Percentiles rank a stretch among this genome's conserved stretches.
These are phyloP conservation scores for Yamadazyma dushanensis DNA, from an alignment of 1,139 yeast species.

Conservation along the genomic window DNA sequence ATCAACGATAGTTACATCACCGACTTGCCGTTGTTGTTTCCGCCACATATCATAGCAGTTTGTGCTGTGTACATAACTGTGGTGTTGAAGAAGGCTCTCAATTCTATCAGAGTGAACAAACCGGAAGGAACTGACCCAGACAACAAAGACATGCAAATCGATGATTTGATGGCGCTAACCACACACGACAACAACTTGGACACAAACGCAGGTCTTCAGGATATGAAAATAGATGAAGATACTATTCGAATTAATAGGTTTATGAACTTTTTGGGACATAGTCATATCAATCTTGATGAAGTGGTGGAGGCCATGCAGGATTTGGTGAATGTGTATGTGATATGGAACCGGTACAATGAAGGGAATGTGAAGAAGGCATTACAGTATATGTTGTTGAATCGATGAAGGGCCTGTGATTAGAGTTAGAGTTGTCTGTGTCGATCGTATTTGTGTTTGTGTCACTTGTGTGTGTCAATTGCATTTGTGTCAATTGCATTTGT, in stretches of 20 bases:
- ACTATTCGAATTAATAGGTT: slow-evolving; percentile 51
- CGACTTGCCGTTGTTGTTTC: slow-evolving; percentile 75
- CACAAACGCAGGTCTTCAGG: slow-evolving; percentile 23
- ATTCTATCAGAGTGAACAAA: slow-evolving; percentile 16
- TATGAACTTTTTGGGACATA: slow-evolving; percentile 66
- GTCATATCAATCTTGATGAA: slow-evolving; percentile 75
- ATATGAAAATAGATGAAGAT: slow-evolving; percentile 37
- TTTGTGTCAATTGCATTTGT: no score
- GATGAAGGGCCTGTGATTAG: slow-evolving; percentile 22
- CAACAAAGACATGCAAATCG: slow-evolving; percentile 30
- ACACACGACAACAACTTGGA: slow-evolving; percentile 19
- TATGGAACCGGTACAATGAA: slow-evolving; percentile 86
- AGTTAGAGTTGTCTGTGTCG: no score
- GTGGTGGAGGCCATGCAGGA: slow-evolving; percentile 83
- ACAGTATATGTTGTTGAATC: slow-evolving; percentile 40
- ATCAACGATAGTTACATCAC: slow-evolving; percentile 89
- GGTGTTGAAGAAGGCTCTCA: slow-evolving; percentile 46
- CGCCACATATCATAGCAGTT: slow-evolving; percentile 90
- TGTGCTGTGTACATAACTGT: slow-evolving; percentile 77
- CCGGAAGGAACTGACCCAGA: slow-evolving; percentile 2
- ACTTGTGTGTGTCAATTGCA: no score
- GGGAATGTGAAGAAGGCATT: slow-evolving; percentile 39
- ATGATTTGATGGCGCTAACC: slow-evolving; percentile 36
- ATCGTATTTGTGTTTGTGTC: no score
- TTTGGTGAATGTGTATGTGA: slow-evolving; percentile 70